These are phyloP conservation scores for Ichthyophthirius multifiliis DNA, from an alignment of 169 alveolate genomes.

Conservation along the genomic window DNA sequence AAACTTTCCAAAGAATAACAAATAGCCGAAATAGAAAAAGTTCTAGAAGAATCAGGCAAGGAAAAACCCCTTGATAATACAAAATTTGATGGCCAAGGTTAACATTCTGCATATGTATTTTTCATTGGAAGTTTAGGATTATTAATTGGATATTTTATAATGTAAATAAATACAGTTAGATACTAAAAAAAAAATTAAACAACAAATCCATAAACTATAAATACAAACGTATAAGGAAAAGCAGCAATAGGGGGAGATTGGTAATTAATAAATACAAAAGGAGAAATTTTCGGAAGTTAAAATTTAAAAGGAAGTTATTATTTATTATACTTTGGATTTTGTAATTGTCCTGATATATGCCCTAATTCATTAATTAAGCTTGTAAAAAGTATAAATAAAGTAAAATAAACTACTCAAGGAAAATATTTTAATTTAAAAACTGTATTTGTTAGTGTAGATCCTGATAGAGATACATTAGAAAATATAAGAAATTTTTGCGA, in stretches of 20 bases:
- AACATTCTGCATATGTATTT: neutral
- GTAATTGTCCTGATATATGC: constrained; percentile 74
- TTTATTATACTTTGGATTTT: constrained; percentile 67
- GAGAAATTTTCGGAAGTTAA: constrained; percentile 53
- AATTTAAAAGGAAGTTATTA: constrained; percentile 58
- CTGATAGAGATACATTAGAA: constrained; percentile 63
- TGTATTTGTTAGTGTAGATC: constrained; percentile 67
- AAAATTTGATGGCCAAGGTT: neutral
- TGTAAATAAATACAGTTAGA: constrained; percentile 8
- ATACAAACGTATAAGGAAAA: constrained; percentile 43
- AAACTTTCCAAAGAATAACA: neutral
- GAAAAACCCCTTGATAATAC: constrained; percentile 3
- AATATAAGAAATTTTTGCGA: constrained; percentile 46
- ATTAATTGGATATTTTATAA: neutral
- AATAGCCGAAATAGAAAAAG: constrained; percentile 2
- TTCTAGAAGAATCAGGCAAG: neutral
- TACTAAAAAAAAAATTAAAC: neutral
- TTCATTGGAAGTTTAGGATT: constrained; percentile 9
- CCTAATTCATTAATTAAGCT: constrained; percentile 58
- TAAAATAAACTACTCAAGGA: constrained; percentile 48
- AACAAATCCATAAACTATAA: neutral
- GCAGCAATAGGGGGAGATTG: constrained; percentile 73
- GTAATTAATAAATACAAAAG: constrained; percentile 56
- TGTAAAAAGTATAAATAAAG: constrained; percentile 43
- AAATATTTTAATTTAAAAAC: constrained; percentile 58